phyloP scores from a whole-genome alignment of 139 green algal species.

The Coelastrella sp. region DNA sequence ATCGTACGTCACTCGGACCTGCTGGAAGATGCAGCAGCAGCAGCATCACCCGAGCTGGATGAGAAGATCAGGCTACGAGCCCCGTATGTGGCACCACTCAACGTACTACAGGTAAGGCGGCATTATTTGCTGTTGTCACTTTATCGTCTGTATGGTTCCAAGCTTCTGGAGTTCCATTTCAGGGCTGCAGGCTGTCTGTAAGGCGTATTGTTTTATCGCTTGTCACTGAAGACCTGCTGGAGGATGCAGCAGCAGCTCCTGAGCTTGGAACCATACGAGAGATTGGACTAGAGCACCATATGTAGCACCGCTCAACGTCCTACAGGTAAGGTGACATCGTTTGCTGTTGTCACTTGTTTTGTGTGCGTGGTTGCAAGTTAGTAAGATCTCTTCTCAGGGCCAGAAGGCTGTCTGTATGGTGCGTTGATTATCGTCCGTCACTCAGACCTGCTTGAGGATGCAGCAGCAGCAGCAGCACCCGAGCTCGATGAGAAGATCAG shows the following conservation, averaged over 20 bases:
- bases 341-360: too few species aligned
- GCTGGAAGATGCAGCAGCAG: constrained; percentile 33
- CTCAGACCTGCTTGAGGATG: constrained; percentile 47
- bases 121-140: too few species aligned
- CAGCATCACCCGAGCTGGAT: constrained; percentile 58
- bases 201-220: too few species aligned
- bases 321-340: constrained; percentile 65
- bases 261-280: constrained; percentile 74
- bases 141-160: too few species aligned
- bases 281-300: constrained; percentile 89
- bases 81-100: constrained; percentile 93
- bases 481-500: constrained; percentile 78
- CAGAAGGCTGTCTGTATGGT: background rate
- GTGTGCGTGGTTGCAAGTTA: constrained; percentile 58
- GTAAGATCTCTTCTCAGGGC: constrained; percentile 22
- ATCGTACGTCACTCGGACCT: constrained; percentile 52
- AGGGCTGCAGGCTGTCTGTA: too few species aligned
- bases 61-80: constrained; percentile 84
- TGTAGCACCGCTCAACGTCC: constrained; percentile 93
- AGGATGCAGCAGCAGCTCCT: constrained; percentile 14
- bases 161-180: too few species aligned
- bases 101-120: constrained; percentile 97
- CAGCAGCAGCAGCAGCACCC: background rate
- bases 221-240: constrained; percentile 55
- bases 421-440: constrained; percentile 42